Base-by-base conservation (phyloP, 192 early-diverging fungal species). In the Coemansia sp. region DNA sequence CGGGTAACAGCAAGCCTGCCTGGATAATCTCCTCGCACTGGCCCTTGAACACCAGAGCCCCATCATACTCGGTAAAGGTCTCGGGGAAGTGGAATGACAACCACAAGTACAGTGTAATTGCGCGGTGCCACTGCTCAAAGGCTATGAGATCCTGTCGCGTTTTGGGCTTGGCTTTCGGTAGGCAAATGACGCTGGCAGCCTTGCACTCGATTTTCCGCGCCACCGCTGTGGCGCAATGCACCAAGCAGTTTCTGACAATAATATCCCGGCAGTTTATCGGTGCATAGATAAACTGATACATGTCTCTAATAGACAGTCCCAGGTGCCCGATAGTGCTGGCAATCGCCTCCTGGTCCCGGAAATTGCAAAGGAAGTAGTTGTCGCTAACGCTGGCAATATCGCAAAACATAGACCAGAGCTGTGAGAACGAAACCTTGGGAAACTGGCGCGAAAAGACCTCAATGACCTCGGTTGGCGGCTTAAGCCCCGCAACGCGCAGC, bases 81-180 rank as follows among this genome's bases (percentile, higher is more conserved):
- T 86, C 78, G 4, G 89, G 75, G 66, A 88, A 93, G 62, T 74
- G 63, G 62, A 38, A 88, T 81, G 84, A 75, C 64, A 98, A 77
- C 96, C 96, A 98, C 61, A 95, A 82, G 64, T 96, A 98, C 21
- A 94, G 56, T 66, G 92, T 91, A 24, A 95, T 88, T 1, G 80
- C 63, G 45, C 88, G 85, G 73, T 98, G 96, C 55, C 69, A 63
- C n/a, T 65, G 74, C 76, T 98, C 96, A 2, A 96, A 66, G 0
- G 66, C 51, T 11, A 65, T 36, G 20, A 90, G 76, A 16, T 56
- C 63, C 18, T 86, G 78, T 10, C 69, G 59, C 8, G 39, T 53
- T 6, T 2, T 62, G 23, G 85, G 73, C 8, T 67, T 26, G 0
- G 0, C n/a, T 14, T 16, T 31, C 2, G 87, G 89, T 10, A 95